These are phyloP conservation scores for Avena eriantha DNA, from an alignment of 176 grass and related monocot species.

Conservation along the genomic window DNA sequence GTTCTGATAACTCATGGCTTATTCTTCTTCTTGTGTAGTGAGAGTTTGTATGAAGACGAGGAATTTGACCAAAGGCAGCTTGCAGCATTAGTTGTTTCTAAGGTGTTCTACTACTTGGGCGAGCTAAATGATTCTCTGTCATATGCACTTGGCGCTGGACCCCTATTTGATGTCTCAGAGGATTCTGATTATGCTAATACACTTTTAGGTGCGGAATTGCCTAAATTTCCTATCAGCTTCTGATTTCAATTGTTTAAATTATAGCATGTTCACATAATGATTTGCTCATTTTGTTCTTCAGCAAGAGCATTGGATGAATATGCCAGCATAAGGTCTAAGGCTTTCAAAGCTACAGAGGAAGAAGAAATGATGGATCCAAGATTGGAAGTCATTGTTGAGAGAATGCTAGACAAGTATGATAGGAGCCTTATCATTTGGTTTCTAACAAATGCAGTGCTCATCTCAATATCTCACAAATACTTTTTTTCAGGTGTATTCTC, in stretches of 20 bases:
- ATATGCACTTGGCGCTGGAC: conserved; percentile 97
- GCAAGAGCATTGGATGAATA: conserved; percentile 97
- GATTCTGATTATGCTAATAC: conserved; percentile 92
- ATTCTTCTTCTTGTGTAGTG: conserved; percentile 48
- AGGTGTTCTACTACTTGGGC: conserved; percentile 98
- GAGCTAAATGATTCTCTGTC: conserved; percentile 91
- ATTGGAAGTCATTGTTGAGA: conserved; percentile 94
- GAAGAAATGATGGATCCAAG: conserved; percentile 78
- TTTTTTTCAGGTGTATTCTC: conserved; percentile 75
- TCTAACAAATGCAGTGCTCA: not conserved
- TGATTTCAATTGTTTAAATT: conserved; percentile 9
- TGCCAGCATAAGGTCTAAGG: conserved; percentile 73
- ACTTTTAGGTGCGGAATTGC: conserved; percentile 68
- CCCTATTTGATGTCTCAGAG: conserved; percentile 94
- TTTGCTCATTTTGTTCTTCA: conserved; percentile 48
- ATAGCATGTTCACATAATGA: not conserved
- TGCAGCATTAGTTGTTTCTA: conserved; percentile 94
- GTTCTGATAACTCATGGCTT: conserved; percentile 36
- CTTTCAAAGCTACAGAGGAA: conserved; percentile 67
- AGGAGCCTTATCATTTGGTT: not conserved
- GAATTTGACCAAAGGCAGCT: conserved; percentile 93
- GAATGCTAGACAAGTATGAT: conserved; percentile 90
- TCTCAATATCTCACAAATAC: not conserved
- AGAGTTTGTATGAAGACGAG: conserved; percentile 98
- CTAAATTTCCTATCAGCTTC: conserved; percentile 29